These are phyloP conservation scores for Plasmodium gaboni DNA, from an alignment of 169 alveolate genomes.

Conservation along the genomic window DNA sequence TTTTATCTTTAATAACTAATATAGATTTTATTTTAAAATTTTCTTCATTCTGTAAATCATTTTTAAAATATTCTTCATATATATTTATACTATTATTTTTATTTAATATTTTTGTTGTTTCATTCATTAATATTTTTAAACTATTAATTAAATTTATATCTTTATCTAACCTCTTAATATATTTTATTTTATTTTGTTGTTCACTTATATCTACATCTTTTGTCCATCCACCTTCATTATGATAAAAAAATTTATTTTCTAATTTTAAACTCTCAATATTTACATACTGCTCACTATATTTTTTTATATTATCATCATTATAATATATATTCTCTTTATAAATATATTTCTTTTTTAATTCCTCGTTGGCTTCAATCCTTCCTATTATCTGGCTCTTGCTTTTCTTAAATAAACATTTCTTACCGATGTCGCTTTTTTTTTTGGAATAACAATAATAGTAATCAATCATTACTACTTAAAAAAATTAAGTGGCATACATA, in stretches of 20 bases:
- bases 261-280: conserved; percentile 60
- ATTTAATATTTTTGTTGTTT: conserved; percentile 63
- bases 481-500: too few species aligned
- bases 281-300: conserved; percentile 41
- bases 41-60: conserved; percentile 49
- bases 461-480: conserved; percentile 23
- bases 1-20: conserved; percentile 43
- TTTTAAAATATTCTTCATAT: conserved; percentile 56
- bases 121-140: conserved; percentile 50
- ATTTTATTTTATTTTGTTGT: conserved; percentile 57
- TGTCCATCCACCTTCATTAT: conserved; percentile 74
- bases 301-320: conserved; percentile 59
- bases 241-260: conserved; percentile 69
- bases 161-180: conserved; percentile 47
- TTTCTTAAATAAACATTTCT: conserved; percentile 21
- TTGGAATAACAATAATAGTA: conserved; percentile 62
- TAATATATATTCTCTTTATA: conserved; percentile 39
- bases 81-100: conserved; percentile 72
- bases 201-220: conserved; percentile 69
- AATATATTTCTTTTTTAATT: conserved; percentile 44
- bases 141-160: conserved; percentile 63
- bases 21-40: conserved; percentile 63
- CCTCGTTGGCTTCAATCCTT: conserved; percentile 35
- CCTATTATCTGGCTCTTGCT: conserved; percentile 47
- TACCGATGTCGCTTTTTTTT: conserved; percentile 34